Evolutionary conservation across 2,329 filamentous ascomycete genomes (phyloP).

Genomic region (Aspergillus pseudotamarii): DNA sequence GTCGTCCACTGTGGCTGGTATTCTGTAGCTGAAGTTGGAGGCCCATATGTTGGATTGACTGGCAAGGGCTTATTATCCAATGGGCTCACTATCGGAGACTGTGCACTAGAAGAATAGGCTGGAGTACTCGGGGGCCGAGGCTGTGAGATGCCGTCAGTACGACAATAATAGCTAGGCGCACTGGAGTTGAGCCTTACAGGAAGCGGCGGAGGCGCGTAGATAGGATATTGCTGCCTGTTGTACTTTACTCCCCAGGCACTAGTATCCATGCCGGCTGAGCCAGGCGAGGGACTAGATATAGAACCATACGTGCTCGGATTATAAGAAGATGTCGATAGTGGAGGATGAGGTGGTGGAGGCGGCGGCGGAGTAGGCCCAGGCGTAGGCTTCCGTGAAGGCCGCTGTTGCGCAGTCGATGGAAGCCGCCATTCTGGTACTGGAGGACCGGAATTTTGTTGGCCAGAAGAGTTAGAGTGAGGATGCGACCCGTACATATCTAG

Average conservation of each 20-base stretch:
- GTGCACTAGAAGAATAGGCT: slow-evolving; percentile 19
- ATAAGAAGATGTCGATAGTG: slow-evolving; percentile 29
- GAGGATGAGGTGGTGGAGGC: slow-evolving; percentile 29
- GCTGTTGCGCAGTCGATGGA: slow-evolving; percentile 23
- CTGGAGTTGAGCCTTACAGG: slow-evolving; percentile 34
- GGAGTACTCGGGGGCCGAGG: slow-evolving; percentile 40
- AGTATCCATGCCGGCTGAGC: slow-evolving; percentile 31
- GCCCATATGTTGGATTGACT: slow-evolving; percentile 22
- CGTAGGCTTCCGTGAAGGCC: slow-evolving; percentile 23
- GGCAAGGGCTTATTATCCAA: slow-evolving; percentile 22
- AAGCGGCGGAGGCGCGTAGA: slow-evolving; percentile 35
- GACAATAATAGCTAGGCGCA: neutral
- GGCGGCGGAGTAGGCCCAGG: slow-evolving; percentile 27
- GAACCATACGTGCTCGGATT: slow-evolving; percentile 40
- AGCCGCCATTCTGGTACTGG: slow-evolving; percentile 45
- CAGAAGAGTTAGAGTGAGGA: slow-evolving; percentile 28
- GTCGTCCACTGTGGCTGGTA: slow-evolving; percentile 25
- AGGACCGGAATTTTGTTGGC: slow-evolving; percentile 25
- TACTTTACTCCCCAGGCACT: slow-evolving; percentile 49
- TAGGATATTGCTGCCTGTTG: slow-evolving; percentile 36
- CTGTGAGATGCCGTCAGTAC: slow-evolving; percentile 25
- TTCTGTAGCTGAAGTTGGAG: slow-evolving; percentile 10
- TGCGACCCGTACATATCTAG: slow-evolving; percentile 39
- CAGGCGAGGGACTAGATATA: slow-evolving; percentile 28
- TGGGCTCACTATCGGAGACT: slow-evolving; percentile 21